Evolutionary conservation across 2,329 filamentous ascomycete genomes (phyloP), one percentile per base, ranked within the genome.

Genomic region (Colletotrichum godetiae): DNA sequence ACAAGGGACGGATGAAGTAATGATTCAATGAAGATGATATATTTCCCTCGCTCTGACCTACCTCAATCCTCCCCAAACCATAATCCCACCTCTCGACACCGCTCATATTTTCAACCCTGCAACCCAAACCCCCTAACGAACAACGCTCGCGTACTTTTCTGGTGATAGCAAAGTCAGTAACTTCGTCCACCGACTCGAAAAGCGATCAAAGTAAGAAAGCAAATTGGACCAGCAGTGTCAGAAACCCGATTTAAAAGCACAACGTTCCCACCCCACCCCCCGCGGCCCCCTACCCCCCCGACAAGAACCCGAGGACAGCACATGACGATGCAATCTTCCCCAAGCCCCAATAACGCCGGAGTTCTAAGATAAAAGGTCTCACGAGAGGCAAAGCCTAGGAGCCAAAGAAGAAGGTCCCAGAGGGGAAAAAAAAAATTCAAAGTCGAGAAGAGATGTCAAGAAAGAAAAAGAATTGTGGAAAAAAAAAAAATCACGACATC

Each of bases 201-300:
- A 24, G 35, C 37, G 8, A 29, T 5, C 33, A 2, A 46, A 24
- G 33, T 52, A n/a, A 15, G 15, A 33, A 27, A 56, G 31, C 10
- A 5, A 27, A 2, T 29, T n/a, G 53, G 53, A 67, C 67, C 35
- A 31, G 29, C 75, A 78, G 77, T 76, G 75, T 85, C 84, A 85
- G 84, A 85, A 85, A 85, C 84, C 84, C 82, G 79, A 75, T 77
- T 80, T 85, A 84, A 83, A 85, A 85, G 84, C 84, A 85, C 81
- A 77, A 85, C 84, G 70, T 73, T 67, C 71, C 77, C 76, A 83
- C 80, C 79, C 78, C 82, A 79, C 80, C 82, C 72, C 76, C 76
- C 76, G 77, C 78, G 77, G 74, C 68, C 65, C 69, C 73, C 69
- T 59, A 33, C 46, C 59, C 68, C 19, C 65, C 62, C 66, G 66